Base-by-base conservation (phyloP, 345 rosid species). In the Eutrema yunnanense region DNA sequence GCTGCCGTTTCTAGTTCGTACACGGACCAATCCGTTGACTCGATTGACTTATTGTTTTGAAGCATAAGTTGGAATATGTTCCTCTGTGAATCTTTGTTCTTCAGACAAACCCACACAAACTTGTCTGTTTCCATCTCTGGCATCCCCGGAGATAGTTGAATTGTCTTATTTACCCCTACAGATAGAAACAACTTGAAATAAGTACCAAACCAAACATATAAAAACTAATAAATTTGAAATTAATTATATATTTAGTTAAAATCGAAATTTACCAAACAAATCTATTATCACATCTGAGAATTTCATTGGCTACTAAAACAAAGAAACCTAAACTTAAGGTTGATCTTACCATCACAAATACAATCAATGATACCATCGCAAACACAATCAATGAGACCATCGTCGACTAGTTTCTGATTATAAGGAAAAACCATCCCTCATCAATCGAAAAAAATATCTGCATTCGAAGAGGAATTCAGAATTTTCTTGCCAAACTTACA, bases 1-100 rank as follows among this genome's bases (percentile, higher is more conserved):
- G 83, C 78, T 10, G 51, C 83, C 41, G 80, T 56, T 61, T 77
- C 85, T 2, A 82, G 78, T 58, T 82, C 83, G 50, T 53, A 52
- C 5, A 73, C 62, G 1, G 83, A 33, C 84, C 86, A 84, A n/a
- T 86, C 79, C 36, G 62, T 16, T 46, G 59, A 60, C 13, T 79
- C 52, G 8, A 60, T 6, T 12, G 62, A 58, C 41, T 73, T 41
- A 4, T 11, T 73, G 71, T 58, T 71, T 5, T 58, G 62, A 10
- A 44, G 2, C n/a, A 67, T 12, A 4, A 62, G 16, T 7, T 65
- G 22, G 16, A 88, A 88, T 1, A 76, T 30, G 34, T 40, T 41
- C 40, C 65, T 84, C 46, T 64, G 82, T 0, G 78, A 37, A 6
- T 71, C 50, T 30, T 51, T 61, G 76, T 62, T 79, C 26, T 66